These are phyloP conservation scores for Aspergillus nomiae DNA, from an alignment of 2,329 filamentous ascomycete genomes.

Conservation along the genomic window DNA sequence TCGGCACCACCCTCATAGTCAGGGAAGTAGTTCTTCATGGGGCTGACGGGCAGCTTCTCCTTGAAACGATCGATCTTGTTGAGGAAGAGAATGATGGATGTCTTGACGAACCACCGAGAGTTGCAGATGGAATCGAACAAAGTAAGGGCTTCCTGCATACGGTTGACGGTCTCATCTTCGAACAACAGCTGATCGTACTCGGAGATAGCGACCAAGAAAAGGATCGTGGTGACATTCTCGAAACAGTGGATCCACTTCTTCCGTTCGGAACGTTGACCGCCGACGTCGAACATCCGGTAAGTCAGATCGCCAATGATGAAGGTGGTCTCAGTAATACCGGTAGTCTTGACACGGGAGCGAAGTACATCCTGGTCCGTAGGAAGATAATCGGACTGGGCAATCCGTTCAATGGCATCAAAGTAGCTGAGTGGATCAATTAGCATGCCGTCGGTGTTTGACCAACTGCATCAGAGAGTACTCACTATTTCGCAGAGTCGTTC, in stretches of 20 bases:
- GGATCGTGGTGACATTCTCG: slow-evolving; percentile 94
- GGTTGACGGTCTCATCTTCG: slow-evolving; percentile 89
- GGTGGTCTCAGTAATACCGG: slow-evolving; percentile 93
- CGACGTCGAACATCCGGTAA: slow-evolving; percentile 97
- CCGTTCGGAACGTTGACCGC: slow-evolving; percentile 90
- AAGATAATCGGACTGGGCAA: slow-evolving; percentile 87
- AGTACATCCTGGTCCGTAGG: slow-evolving; percentile 95
- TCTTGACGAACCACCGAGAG: slow-evolving; percentile 72
- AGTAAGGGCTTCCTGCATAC: slow-evolving; percentile 72
- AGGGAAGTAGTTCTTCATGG: slow-evolving; percentile 76
- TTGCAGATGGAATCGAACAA: slow-evolving; percentile 74
- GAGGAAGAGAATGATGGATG: slow-evolving; percentile 71
- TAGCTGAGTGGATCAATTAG: slow-evolving; percentile 64
- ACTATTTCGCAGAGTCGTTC: slow-evolving; percentile 97
- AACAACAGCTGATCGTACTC: slow-evolving; percentile 96
- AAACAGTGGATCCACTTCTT: slow-evolving; percentile 99
- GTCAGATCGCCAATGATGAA: slow-evolving; percentile 94
- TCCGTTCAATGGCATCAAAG: slow-evolving; percentile 92
- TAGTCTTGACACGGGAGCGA: slow-evolving; percentile 94
- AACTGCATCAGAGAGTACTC: slow-evolving; percentile 45
- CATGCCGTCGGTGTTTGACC: not conserved
- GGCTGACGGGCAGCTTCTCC: slow-evolving; percentile 71
- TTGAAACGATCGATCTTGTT: slow-evolving; percentile 78
- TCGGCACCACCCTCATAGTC: slow-evolving; percentile 89
- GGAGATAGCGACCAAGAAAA: slow-evolving; percentile 95